These are phyloP conservation scores for Pelargonium citronellum DNA, from an alignment of 441 rosid species.

Conservation along the genomic window DNA sequence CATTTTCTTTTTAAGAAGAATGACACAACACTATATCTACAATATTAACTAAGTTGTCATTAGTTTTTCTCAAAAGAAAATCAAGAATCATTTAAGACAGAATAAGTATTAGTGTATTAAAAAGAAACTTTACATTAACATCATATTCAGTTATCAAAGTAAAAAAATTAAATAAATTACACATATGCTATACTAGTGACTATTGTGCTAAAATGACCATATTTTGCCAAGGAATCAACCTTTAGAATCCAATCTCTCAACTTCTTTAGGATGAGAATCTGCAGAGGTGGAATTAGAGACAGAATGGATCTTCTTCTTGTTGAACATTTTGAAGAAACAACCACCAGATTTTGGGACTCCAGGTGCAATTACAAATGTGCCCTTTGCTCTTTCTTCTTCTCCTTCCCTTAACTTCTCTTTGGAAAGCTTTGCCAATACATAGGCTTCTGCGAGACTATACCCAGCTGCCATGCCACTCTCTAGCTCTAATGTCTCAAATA, in stretches of 20 bases:
- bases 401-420: background rate
- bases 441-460: constrained; percentile 3
- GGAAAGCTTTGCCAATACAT: constrained; percentile 2
- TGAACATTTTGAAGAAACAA: background rate
- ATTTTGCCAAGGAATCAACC: background rate
- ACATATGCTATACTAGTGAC: no score
- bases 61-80: no score
- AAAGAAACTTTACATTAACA: no score
- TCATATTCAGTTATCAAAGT: no score
- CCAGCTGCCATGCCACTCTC: constrained; percentile 1
- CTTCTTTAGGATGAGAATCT: background rate
- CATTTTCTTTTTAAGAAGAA: no score
- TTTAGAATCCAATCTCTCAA: background rate
- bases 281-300: background rate
- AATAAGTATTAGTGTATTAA: no score
- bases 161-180: no score
- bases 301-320: background rate
- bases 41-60: no score
- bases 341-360: background rate
- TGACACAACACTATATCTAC: no score
- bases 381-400: background rate
- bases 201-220: no score
- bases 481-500: background rate
- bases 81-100: no score
- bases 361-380: background rate